Percentiles rank a stretch among this genome's conserved stretches.
phyloP scores from a whole-genome alignment of 306 rosid species.

The Trifolium fragiferum region DNA sequence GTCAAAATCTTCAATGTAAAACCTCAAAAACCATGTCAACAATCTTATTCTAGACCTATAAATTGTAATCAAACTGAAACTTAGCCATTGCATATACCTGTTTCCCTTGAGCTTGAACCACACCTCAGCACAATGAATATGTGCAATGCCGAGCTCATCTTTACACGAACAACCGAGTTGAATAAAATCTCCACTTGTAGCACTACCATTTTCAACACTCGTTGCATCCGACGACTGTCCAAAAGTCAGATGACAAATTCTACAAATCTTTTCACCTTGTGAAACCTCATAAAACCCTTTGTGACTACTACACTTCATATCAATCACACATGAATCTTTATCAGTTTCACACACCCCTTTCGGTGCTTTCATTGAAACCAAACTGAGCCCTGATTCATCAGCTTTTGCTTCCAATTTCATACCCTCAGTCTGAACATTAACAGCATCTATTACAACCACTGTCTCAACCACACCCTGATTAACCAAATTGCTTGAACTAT shows the following conservation, averaged over 20 bases:
- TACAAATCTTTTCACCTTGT: constrained; percentile 80
- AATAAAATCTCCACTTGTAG: constrained; percentile 57
- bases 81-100: constrained; percentile 60
- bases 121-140: constrained; percentile 86
- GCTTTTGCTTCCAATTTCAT: constrained; percentile 49
- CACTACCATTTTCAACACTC: constrained; percentile 37
- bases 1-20: constrained; percentile 15
- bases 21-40: constrained; percentile 1
- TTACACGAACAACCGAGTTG: constrained; percentile 91
- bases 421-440: constrained; percentile 53
- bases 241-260: constrained; percentile 85
- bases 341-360: constrained; percentile 57
- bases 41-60: constrained; percentile 2
- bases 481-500: constrained; percentile 48
- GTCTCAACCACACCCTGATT: constrained; percentile 55
- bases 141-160: constrained; percentile 88
- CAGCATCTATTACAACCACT: constrained; percentile 55
- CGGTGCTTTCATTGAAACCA: constrained; percentile 45
- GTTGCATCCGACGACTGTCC: constrained; percentile 63
- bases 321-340: constrained; percentile 58
- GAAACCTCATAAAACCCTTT: constrained; percentile 48
- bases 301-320: constrained; percentile 59
- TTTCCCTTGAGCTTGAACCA: constrained; percentile 93
- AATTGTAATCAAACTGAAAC: constrained; percentile 36
- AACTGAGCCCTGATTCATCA: constrained; percentile 52